Conservation (phyloP, 352 stramenopile genomes). For the Globisporangium apiculatum region DNA sequence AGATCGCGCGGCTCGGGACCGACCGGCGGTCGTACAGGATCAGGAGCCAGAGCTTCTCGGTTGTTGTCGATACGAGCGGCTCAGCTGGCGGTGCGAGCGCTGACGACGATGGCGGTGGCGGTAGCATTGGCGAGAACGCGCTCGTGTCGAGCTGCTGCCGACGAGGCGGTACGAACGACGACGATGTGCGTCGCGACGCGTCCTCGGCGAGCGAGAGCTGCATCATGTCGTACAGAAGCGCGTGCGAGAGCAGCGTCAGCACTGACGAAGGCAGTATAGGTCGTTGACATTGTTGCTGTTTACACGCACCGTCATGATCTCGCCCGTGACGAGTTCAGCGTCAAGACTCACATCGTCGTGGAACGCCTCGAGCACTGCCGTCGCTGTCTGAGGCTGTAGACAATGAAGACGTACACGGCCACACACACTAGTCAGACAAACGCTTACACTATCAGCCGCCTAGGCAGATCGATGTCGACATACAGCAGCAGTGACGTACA, state of each 20-base stretch:
- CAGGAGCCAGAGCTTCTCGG: constrained; percentile 51
- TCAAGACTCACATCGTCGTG: constrained; percentile 16
- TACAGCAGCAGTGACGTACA: constrained; percentile 16
- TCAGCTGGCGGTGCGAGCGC: background rate
- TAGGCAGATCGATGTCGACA: background rate
- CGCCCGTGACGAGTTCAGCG: constrained; percentile 20
- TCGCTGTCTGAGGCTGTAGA: constrained; percentile 36
- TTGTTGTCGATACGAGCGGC: constrained; percentile 4
- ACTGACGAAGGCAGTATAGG: too few species aligned
- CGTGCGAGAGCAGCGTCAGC: too few species aligned
- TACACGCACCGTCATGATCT: constrained; percentile 6
- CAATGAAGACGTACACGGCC: background rate
- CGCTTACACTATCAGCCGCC: background rate
- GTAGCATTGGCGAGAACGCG: background rate
- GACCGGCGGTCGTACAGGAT: constrained; percentile 52
- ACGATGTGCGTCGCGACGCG: constrained; percentile 1
- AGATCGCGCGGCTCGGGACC: constrained; percentile 56
- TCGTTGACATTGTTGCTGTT: too few species aligned
- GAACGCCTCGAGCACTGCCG: constrained; percentile 52
- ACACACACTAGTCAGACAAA: too few species aligned
- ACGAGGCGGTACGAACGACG: constrained; percentile 1
- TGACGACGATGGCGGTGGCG: background rate
- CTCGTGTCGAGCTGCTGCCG: constrained; percentile 2
- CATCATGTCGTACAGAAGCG: background rate
- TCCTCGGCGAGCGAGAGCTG: constrained; percentile 45